These are phyloP conservation scores for Cyberlindnera misumaiensis DNA, from an alignment of 805 yeast species.

Conservation along the genomic window DNA sequence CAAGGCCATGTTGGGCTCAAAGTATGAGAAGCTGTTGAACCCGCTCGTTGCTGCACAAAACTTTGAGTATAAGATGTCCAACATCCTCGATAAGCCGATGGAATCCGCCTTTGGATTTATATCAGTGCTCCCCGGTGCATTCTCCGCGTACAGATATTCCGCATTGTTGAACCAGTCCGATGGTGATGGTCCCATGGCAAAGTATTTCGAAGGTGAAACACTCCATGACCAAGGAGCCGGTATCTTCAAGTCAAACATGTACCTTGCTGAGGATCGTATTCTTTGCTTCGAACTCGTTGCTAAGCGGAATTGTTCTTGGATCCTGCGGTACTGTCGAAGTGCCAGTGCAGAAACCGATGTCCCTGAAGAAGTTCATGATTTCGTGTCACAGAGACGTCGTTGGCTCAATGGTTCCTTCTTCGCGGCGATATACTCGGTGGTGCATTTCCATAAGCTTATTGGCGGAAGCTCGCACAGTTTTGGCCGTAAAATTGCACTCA, in stretches of 20 bases:
- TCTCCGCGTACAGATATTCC: conserved; percentile 83
- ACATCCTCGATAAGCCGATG: conserved; percentile 91
- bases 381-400: conserved; percentile 86
- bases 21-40: conserved; percentile 50
- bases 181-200: conserved; percentile 81
- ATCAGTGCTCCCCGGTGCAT: conserved; percentile 93
- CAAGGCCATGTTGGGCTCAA: conserved; percentile 71
- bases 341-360: conserved; percentile 96
- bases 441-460: conserved; percentile 75
- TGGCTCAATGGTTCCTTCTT: conserved; percentile 97
- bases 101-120: conserved; percentile 94
- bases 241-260: conserved; percentile 92
- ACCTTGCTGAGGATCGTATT: conserved; percentile 93
- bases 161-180: conserved; percentile 62
- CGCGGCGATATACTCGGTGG: conserved; percentile 83
- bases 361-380: conserved; percentile 80
- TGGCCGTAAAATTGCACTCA: conserved; percentile 61
- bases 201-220: conserved; percentile 89
- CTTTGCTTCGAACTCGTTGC: conserved; percentile 95
- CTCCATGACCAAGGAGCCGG: conserved; percentile 63
- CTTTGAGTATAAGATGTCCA: conserved; percentile 93
- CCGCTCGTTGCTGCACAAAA: conserved; percentile 96
- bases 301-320: conserved; percentile 65
- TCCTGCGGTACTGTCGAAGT: conserved; percentile 75
- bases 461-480: conserved; percentile 60